A percentile compares a stretch with the other conserved stretches of the same genome.
phyloP scores from a whole-genome alignment of 345 rosid species.

The Hibiscus syriacus region DNA sequence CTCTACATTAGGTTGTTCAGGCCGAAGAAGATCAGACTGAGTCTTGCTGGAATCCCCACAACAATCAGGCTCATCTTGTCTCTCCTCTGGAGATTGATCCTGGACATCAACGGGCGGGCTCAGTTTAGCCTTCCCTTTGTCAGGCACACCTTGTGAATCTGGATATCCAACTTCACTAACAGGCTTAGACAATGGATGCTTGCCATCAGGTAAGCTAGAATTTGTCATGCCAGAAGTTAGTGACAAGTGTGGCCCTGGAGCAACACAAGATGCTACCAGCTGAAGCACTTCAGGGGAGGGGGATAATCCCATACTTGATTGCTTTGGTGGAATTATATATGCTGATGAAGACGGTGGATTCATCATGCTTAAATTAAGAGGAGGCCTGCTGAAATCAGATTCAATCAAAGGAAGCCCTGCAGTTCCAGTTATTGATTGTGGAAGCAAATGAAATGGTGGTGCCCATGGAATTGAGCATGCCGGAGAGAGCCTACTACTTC shows the following conservation, averaged over 20 bases:
- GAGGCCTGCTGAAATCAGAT: slow-evolving; percentile 24
- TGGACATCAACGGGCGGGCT: slow-evolving; percentile 15
- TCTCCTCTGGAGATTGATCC: slow-evolving; percentile 20
- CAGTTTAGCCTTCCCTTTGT: slow-evolving; percentile 21
- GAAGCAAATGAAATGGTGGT: slow-evolving; percentile 26
- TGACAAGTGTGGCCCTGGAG: slow-evolving; percentile 39
- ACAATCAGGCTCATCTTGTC: slow-evolving; percentile 26
- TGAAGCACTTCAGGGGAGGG: slow-evolving; percentile 65
- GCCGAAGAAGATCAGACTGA: slow-evolving; percentile 24
- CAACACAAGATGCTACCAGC: slow-evolving; percentile 52
- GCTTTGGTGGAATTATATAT: slow-evolving; percentile 25
- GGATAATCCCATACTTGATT: slow-evolving; percentile 32
- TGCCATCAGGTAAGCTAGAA: slow-evolving; percentile 33
- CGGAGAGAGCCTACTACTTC: slow-evolving; percentile 36
- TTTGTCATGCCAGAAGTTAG: slow-evolving; percentile 33
- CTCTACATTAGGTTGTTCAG: slow-evolving; percentile 28
- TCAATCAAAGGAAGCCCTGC: slow-evolving; percentile 26
- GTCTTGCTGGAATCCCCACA: slow-evolving; percentile 46
- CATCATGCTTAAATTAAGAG: slow-evolving; percentile 23
- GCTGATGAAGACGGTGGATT: slow-evolving; percentile 35
- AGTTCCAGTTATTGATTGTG: slow-evolving; percentile 26
- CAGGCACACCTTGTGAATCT: slow-evolving; percentile 22
- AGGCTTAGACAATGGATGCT: slow-evolving; percentile 30
- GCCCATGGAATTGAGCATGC: slow-evolving; percentile 32
- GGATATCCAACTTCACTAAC: slow-evolving; percentile 26